Conservation (phyloP, 495 filamentous ascomycete genomes). For the Sordaria brevicollis region DNA sequence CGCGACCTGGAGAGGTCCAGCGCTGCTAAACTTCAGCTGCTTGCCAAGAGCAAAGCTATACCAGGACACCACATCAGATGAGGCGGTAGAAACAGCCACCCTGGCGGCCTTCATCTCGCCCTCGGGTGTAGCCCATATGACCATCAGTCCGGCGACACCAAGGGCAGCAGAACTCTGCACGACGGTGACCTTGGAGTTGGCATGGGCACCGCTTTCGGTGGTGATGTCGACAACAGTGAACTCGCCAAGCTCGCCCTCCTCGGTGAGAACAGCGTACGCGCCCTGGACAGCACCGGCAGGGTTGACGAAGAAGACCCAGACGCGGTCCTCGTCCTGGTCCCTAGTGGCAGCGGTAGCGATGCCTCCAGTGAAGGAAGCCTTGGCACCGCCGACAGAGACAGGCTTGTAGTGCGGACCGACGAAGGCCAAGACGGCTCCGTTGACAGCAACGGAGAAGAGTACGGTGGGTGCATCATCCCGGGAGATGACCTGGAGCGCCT, state of each 20-base stretch:
- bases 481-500: not conserved
- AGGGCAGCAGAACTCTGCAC: not conserved
- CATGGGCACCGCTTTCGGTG: not conserved
- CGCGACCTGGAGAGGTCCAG: not conserved
- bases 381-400: not conserved
- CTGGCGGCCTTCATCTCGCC: not conserved
- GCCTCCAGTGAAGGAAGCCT: not conserved
- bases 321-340: not conserved
- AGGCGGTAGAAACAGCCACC: not conserved
- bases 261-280: not conserved
- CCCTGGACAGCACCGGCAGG: not conserved
- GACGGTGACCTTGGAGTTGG: not conserved
- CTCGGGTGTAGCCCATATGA: not conserved
- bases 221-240: not conserved
- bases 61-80: not conserved
- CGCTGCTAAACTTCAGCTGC: not conserved
- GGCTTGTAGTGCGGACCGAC: not conserved
- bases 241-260: not conserved
- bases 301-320: not conserved
- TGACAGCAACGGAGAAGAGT: not conserved
- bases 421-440: not conserved
- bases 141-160: not conserved
- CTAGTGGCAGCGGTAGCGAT: not conserved
- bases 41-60: not conserved
- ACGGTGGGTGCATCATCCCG: not conserved